Conservation (phyloP, 805 yeast species). For the Cyberlindnera mycetangii region DNA sequence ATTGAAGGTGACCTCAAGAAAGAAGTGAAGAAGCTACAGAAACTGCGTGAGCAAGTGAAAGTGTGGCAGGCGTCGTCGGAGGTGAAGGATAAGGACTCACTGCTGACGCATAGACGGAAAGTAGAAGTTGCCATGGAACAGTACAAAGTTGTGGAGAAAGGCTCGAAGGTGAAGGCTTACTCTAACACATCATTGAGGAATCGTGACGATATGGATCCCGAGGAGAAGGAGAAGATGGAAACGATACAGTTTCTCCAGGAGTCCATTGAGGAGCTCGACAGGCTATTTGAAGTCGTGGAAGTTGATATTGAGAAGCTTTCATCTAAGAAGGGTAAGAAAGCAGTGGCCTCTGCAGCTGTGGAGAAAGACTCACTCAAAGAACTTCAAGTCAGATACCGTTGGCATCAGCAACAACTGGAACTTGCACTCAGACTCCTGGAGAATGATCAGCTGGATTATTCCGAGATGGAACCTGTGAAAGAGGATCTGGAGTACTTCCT, state of each 20-base stretch:
- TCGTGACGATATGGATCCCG: conserved; percentile 62
- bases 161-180: conserved; percentile 89
- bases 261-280: conserved; percentile 73
- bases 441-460: conserved; percentile 75
- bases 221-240: conserved; percentile 74
- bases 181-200: conserved; percentile 78
- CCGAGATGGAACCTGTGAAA: conserved; percentile 67
- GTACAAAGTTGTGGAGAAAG: conserved; percentile 90
- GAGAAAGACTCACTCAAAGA: conserved; percentile 63
- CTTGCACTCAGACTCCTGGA: conserved; percentile 72
- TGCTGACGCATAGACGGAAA: conserved; percentile 69
- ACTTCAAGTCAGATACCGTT: conserved; percentile 65
- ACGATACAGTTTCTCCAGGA: conserved; percentile 66
- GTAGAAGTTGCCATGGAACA: conserved; percentile 88
- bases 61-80: conserved; percentile 90
- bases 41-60: conserved; percentile 91
- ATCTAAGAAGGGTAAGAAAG: conserved; percentile 53
- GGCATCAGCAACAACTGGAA: conserved; percentile 79
- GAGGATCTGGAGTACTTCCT: conserved; percentile 92
- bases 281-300: conserved; percentile 75
- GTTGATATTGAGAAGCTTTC: conserved; percentile 61
- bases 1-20: conserved; percentile 87
- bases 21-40: conserved; percentile 91
- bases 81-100: conserved; percentile 80
- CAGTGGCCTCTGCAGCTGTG: conserved; percentile 40